A percentile compares a stretch with the other conserved stretches of the same genome.
These are phyloP conservation scores for Heliocybe sulcata DNA, from an alignment of 1,284 basidiomycete genomes.

Conservation along the genomic window DNA sequence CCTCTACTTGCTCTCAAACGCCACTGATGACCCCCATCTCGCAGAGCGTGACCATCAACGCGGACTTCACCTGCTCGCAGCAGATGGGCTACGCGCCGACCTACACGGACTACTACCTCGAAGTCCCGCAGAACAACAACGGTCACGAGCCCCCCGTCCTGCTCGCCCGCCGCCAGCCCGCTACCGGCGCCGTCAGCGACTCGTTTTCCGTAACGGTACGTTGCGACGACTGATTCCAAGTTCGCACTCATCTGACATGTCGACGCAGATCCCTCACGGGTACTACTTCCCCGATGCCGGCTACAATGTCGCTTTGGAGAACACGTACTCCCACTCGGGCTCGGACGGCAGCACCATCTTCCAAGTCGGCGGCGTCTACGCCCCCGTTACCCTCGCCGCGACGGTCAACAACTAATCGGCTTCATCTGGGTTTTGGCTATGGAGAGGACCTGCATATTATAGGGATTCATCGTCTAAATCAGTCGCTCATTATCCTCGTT, in stretches of 20 bases:
- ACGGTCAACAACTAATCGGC: too few relatives aligned
- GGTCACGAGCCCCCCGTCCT: conserved; percentile 23
- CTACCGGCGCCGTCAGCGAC: neutral
- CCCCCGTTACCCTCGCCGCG: too few relatives aligned
- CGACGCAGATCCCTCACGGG: conserved; percentile 19
- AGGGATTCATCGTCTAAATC: too few relatives aligned
- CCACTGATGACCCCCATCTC: neutral
- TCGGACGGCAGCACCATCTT: conserved; percentile 10
- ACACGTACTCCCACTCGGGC: conserved; percentile 14
- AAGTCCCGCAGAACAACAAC: conserved; percentile 21
- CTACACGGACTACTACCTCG: conserved; percentile 25
- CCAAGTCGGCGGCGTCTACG: neutral
- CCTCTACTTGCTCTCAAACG: neutral
- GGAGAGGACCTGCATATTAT: too few relatives aligned
- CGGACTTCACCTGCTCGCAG: neutral
- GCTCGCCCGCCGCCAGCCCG: conserved; percentile 13
- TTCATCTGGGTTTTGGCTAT: too few relatives aligned
- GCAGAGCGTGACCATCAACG: neutral
- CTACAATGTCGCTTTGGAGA: conserved; percentile 20
- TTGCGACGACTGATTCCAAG: neutral
- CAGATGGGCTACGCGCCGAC: conserved; percentile 9
- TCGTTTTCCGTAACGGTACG: neutral
- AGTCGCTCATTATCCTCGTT: too few relatives aligned
- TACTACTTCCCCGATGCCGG: conserved; percentile 17
- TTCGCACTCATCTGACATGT: neutral